phyloP scores from a whole-genome alignment of 1,139 yeast genomes.

The Debaryomyces psychrophilus region DNA sequence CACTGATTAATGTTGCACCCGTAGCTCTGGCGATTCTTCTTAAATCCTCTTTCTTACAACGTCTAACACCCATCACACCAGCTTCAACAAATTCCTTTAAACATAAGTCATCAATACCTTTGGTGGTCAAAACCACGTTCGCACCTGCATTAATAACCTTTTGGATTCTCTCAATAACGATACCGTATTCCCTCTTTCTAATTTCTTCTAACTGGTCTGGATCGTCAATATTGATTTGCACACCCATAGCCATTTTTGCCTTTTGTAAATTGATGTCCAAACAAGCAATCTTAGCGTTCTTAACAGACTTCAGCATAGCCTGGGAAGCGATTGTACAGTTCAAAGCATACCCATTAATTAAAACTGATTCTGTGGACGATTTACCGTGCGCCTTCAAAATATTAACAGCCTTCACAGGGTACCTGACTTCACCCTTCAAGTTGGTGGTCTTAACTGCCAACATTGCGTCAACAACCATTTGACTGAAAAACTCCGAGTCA shows the following conservation, averaged over 20 bases:
- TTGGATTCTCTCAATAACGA: conserved; percentile 82
- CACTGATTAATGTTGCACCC: conserved; percentile 88
- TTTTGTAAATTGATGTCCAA: conserved; percentile 94
- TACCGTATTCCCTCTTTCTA: conserved; percentile 91
- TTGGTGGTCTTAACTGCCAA: conserved; percentile 92
- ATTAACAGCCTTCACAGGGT: conserved; percentile 97
- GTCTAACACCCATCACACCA: conserved; percentile 95
- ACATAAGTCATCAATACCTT: conserved; percentile 97
- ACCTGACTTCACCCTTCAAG: conserved; percentile 83
- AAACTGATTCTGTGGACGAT: conserved; percentile 80
- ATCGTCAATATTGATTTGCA: conserved; percentile 93
- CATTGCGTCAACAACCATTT: conserved; percentile 94
- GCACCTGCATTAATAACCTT: conserved; percentile 94
- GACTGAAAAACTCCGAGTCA: conserved; percentile 86
- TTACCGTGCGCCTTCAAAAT: conserved; percentile 96
- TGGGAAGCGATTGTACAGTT: conserved; percentile 98
- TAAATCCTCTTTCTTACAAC: conserved; percentile 96
- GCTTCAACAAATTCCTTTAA: conserved; percentile 94
- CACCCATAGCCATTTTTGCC: conserved; percentile 98
- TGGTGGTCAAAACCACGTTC: conserved; percentile 92
- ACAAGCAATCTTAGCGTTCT: conserved; percentile 85
- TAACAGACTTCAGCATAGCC: conserved; percentile 83
- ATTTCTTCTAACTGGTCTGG: conserved; percentile 97
- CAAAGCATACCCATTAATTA: conserved; percentile 92
- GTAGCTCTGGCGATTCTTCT: conserved; percentile 97